phyloP scores from a whole-genome alignment of 371 early-diverging fungal genomes.

The Chytridiales sp. region DNA sequence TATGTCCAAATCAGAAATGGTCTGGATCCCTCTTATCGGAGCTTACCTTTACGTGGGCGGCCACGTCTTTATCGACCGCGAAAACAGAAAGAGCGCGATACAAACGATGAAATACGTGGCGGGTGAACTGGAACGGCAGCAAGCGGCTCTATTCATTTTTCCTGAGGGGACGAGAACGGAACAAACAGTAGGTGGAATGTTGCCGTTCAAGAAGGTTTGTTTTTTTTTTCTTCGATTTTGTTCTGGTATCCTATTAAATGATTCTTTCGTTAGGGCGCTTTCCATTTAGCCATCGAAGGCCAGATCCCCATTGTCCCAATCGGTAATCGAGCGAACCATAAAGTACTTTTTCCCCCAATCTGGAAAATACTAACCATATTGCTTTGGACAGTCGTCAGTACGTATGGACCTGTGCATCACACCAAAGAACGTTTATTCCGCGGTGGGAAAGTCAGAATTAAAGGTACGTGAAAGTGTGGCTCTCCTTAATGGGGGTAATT shows the following conservation, averaged over 20 bases:
- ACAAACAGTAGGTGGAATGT: conserved; percentile 62
- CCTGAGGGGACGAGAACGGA: conserved; percentile 92
- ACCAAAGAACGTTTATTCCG: conserved; percentile 60
- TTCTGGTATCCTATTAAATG: not conserved
- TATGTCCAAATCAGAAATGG: conserved; percentile 77
- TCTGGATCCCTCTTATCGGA: conserved; percentile 81
- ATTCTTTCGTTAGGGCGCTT: conserved; percentile 43
- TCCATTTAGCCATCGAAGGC: conserved; percentile 86
- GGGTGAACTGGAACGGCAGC: conserved; percentile 64
- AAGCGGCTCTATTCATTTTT: conserved; percentile 80
- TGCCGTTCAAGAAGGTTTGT: conserved; percentile 86
- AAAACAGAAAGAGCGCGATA: conserved; percentile 75
- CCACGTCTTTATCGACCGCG: conserved; percentile 88
- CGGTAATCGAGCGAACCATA: conserved; percentile 33
- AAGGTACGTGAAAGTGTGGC: not conserved
- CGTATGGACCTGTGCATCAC: conserved; percentile 69
- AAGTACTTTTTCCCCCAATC: not conserved
- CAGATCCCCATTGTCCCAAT: conserved; percentile 84
- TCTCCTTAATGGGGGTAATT: not conserved
- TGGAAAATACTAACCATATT: not conserved
- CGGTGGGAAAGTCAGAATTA: conserved; percentile 6
- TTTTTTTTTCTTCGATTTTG: no score
- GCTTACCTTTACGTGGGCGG: conserved; percentile 73
- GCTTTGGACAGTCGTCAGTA: conserved; percentile 57
- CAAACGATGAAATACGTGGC: conserved; percentile 78